Evolutionary conservation across 1,284 basidiomycete genomes (phyloP).

Genomic region (Boletellus dicymbophilus): DNA sequence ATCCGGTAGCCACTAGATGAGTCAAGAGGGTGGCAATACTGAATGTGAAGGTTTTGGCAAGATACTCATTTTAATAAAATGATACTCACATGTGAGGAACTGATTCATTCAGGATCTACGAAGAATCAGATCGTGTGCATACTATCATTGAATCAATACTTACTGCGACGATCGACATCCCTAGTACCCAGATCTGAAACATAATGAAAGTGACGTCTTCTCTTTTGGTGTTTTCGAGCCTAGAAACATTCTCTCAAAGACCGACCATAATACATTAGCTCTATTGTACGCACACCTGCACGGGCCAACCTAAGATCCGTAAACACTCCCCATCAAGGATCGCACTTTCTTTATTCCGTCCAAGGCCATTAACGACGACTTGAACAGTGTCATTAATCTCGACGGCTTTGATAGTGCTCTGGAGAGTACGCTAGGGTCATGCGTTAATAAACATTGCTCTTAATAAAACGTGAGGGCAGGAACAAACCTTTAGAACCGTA

Average conservation of each 20-base stretch:
- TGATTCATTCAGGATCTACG: slow-evolving; percentile 68
- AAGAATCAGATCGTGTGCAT: slow-evolving; percentile 2
- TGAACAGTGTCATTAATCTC: slow-evolving; percentile 35
- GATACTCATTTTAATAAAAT: background rate
- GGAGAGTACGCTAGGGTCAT: slow-evolving; percentile 4
- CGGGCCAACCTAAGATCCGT: slow-evolving; percentile 65
- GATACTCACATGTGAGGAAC: slow-evolving; percentile 67
- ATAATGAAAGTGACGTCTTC: slow-evolving; percentile 76
- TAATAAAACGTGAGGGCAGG: background rate
- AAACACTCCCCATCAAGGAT: slow-evolving; percentile 51
- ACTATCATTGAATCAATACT: slow-evolving; percentile 9
- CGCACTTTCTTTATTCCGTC: slow-evolving; percentile 35
- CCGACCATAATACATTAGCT: background rate
- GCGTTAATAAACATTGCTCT: slow-evolving; percentile 3
- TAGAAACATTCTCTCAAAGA: slow-evolving; percentile 28
- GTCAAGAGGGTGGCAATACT: slow-evolving; percentile 68
- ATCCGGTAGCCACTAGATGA: slow-evolving; percentile 68
- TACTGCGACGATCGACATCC: slow-evolving; percentile 74
- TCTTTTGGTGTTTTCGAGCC: slow-evolving; percentile 70
- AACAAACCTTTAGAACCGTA: slow-evolving; percentile 6
- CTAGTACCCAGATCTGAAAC: slow-evolving; percentile 80
- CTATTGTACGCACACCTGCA: slow-evolving; percentile 45
- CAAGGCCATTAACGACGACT: slow-evolving; percentile 47
- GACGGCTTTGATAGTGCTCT: slow-evolving; percentile 2
- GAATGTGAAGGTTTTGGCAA: background rate